Evolutionary conservation across 768 basidiomycete species (phyloP).

Genomic region (Psilocybe azurescens): DNA sequence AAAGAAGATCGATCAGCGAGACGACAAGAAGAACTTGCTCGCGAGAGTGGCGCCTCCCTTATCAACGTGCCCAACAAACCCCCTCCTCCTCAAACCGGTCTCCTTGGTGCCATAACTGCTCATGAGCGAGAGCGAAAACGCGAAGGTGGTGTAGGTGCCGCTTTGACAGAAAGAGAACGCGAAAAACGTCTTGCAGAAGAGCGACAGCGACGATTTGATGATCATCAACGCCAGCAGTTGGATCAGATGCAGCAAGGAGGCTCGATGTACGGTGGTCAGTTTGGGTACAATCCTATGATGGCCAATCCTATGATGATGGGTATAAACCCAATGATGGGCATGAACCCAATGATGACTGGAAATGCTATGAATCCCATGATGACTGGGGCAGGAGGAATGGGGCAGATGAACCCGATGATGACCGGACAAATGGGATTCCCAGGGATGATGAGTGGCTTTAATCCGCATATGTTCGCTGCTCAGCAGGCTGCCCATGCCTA

Average conservation of each 20-base stretch:
- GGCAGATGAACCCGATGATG: slow-evolving; percentile 57
- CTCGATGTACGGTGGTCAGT: slow-evolving; percentile 68
- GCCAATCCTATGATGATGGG: slow-evolving; percentile 70
- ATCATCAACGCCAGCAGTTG: slow-evolving; percentile 85
- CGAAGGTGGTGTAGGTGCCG: slow-evolving; percentile 93
- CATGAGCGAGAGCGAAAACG: slow-evolving; percentile 94
- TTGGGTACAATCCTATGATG: slow-evolving; percentile 75
- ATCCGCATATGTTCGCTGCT: slow-evolving; percentile 85
- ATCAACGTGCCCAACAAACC: slow-evolving; percentile 97
- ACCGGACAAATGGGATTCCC: slow-evolving; percentile 57
- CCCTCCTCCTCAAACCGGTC: slow-evolving; percentile 92
- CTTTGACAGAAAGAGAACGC: slow-evolving; percentile 93
- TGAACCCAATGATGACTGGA: slow-evolving; percentile 54
- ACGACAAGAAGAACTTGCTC: slow-evolving; percentile 90
- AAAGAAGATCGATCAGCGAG: slow-evolving; percentile 96
- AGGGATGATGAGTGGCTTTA: slow-evolving; percentile 62
- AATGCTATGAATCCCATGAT: slow-evolving; percentile 51
- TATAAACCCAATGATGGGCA: slow-evolving; percentile 55
- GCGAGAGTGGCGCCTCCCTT: slow-evolving; percentile 89
- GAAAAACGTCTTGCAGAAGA: slow-evolving; percentile 93
- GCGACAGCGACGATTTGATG: slow-evolving; percentile 90
- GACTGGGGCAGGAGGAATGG: slow-evolving; percentile 39
- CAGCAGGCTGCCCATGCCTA: slow-evolving; percentile 88
- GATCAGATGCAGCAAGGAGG: slow-evolving; percentile 89
- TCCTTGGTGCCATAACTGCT: slow-evolving; percentile 94